Percentiles rank a stretch among this genome's conserved stretches.
phyloP scores from a whole-genome alignment of 306 rosid genomes.

The Comarum palustre region DNA sequence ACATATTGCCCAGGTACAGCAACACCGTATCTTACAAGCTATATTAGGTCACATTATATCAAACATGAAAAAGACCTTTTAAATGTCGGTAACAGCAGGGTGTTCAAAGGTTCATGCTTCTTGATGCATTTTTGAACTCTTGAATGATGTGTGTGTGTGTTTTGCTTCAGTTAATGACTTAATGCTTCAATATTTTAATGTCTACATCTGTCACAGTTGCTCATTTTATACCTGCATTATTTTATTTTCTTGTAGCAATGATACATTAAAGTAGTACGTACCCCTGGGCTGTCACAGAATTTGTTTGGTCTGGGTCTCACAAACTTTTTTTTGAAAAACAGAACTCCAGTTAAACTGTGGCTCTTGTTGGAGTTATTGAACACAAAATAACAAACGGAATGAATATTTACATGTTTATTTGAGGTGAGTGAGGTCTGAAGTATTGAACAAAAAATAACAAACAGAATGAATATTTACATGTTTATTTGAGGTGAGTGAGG shows the following conservation, averaged over 20 bases:
- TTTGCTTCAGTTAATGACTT: not conserved
- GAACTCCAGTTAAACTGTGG: not conserved
- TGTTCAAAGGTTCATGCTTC: not conserved
- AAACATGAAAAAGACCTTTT: not conserved
- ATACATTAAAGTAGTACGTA: not conserved
- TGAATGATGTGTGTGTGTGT: not conserved
- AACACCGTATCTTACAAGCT: not conserved
- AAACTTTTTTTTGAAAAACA: not conserved
- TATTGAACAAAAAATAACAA: not conserved
- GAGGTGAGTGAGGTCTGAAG: not conserved
- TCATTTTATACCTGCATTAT: too few relatives aligned
- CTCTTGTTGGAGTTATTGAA: not conserved
- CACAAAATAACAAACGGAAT: not conserved
- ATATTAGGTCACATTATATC: not conserved
- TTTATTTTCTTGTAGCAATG: not conserved
- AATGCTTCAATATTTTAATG: not conserved
- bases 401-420: not conserved
- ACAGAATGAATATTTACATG: not conserved
- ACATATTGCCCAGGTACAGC: constrained; percentile 88
- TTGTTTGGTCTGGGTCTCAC: not conserved
- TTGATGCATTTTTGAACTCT: not conserved
- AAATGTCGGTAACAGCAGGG: not conserved
- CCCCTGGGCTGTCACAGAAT: not conserved
- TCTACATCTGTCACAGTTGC: not conserved
- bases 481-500: not conserved